These are phyloP conservation scores for Microascus cirrosus DNA, from an alignment of 2,329 filamentous ascomycete genomes.

Conservation along the genomic window DNA sequence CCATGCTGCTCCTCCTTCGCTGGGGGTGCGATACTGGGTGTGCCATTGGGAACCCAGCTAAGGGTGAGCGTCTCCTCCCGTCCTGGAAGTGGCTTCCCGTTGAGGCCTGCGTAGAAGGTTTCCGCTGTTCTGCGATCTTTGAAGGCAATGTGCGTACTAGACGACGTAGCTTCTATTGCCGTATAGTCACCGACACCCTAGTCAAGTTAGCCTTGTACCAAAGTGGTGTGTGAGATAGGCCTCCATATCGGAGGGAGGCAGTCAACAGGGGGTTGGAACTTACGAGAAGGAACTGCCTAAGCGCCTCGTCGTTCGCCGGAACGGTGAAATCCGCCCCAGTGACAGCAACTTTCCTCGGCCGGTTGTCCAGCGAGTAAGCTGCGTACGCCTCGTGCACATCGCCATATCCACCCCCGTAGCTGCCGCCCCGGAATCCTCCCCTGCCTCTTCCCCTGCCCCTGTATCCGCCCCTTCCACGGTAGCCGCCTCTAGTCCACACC, in stretches of 20 bases:
- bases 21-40: slow-evolving; percentile 12
- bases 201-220: background rate
- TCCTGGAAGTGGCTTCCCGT: slow-evolving; percentile 47
- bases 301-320: slow-evolving; percentile 52
- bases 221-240: slow-evolving; percentile 2
- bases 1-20: slow-evolving; percentile 4
- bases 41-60: slow-evolving; percentile 42
- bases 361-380: slow-evolving; percentile 62
- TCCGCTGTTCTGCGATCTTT: slow-evolving; percentile 62
- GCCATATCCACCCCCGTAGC: slow-evolving; percentile 27
- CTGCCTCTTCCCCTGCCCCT: slow-evolving; percentile 14
- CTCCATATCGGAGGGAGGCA: slow-evolving; percentile 10
- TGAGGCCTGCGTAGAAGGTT: slow-evolving; percentile 50
- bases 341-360: slow-evolving; percentile 57
- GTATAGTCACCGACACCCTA: slow-evolving; percentile 54
- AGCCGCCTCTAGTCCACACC: slow-evolving; percentile 10
- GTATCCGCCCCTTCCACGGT: slow-evolving; percentile 1
- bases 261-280: slow-evolving; percentile 15
- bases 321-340: slow-evolving; percentile 52
- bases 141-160: slow-evolving; percentile 46
- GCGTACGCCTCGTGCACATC: slow-evolving; percentile 45
- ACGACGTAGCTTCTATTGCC: slow-evolving; percentile 37
- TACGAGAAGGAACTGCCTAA: slow-evolving; percentile 63
- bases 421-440: slow-evolving; percentile 21
- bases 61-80: slow-evolving; percentile 53